These are phyloP conservation scores for Phytophthora hybrid DNA, from an alignment of 352 stramenopile genomes.

Conservation along the genomic window DNA sequence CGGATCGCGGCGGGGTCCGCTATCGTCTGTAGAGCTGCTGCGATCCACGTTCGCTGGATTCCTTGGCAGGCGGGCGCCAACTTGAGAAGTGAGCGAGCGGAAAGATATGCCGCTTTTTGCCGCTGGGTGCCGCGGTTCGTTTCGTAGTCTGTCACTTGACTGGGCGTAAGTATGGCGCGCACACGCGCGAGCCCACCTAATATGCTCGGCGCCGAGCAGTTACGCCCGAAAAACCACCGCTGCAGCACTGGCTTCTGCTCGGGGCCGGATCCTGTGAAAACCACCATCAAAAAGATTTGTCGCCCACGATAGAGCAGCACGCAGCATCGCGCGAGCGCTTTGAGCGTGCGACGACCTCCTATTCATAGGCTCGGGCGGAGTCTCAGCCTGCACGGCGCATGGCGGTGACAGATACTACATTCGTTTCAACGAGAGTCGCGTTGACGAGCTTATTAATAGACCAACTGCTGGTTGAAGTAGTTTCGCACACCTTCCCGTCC, in stretches of 20 bases:
- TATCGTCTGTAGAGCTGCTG: constrained; percentile 13
- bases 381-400: constrained; percentile 16
- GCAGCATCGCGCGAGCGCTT: neutral
- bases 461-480: constrained; percentile 26
- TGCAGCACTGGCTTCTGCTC: constrained; percentile 19
- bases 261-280: constrained; percentile 15
- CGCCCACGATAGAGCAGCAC: neutral
- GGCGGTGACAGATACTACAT: constrained; percentile 11
- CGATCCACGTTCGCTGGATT: constrained; percentile 16
- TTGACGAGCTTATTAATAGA: constrained; percentile 23
- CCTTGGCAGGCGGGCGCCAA: constrained; percentile 25
- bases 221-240: constrained; percentile 31
- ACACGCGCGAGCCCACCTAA: constrained; percentile 1
- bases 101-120: constrained; percentile 46
- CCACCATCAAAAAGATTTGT: constrained; percentile 20
- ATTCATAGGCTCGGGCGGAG: constrained; percentile 7
- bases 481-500: constrained; percentile 26
- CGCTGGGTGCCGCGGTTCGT: constrained; percentile 33
- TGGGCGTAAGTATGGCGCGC: constrained; percentile 10
- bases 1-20: constrained; percentile 1
- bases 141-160: constrained; percentile 29
- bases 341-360: neutral
- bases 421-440: constrained; percentile 15
- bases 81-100: constrained; percentile 53
- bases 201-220: constrained; percentile 30